Evolutionary conservation across 768 basidiomycete genomes (phyloP), one percentile per base, ranked within the genome.

Genomic region (Ramaria sp.): DNA sequence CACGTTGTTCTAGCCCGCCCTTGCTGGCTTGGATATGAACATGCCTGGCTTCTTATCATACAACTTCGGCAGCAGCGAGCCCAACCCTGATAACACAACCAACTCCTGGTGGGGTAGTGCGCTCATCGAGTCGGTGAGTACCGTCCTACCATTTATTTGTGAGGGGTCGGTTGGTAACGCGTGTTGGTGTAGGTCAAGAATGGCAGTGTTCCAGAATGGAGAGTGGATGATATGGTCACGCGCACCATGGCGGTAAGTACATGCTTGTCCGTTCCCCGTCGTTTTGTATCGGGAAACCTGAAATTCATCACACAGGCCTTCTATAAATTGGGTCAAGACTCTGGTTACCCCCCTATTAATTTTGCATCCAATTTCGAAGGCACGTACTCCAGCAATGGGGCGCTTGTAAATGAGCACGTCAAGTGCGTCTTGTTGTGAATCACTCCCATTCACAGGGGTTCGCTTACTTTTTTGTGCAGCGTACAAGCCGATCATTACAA

Each of bases 221-320:
- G 87, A 5, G 67, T 87, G 5, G 80, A 83, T 52, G 89, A 93
- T 63, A 90, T 91, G 86, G 82, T 79, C 67, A 65, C 62, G 61
- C 62, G 73, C 25, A 64, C 69, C 28, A 42, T 69, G 43, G 62
- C 63, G 16, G 32, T 34, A 9, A 3, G 32, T 32, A 10, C 10
- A n/a, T 10, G 10, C 10, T 32, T 10, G 5, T 32, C 30, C 30
- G 5, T 32, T 5, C 30, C 30, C 5, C 10, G 30, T 10, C 30
- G 30, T 10, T 61, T 48, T 4, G 34, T 27, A 9, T 15, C 9
- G 25, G 16, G 42, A 43, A 18, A 48, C 13, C 18, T 27, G 8
- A 32, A 5, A 32, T 32, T 10, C 30, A 5, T 32, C 5, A 5
- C 30, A 9, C 32, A 34, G 32, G 49, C 69, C 1, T 68, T 60